These are phyloP conservation scores for Saturnispora serradocipensis DNA, from an alignment of 805 yeast genomes.

Conservation along the genomic window DNA sequence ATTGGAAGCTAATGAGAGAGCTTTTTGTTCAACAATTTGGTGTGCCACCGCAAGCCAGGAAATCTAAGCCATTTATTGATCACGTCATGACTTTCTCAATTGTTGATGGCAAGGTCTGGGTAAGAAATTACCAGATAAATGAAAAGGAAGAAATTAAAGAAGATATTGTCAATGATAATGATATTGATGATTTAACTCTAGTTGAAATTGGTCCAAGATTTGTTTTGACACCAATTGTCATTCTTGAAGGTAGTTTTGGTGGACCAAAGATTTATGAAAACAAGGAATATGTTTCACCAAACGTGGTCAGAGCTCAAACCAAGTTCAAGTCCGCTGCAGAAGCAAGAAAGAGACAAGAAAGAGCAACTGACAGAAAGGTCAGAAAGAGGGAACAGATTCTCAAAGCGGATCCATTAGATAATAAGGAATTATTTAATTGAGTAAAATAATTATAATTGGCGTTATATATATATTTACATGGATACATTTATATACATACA, in stretches of 20 bases:
- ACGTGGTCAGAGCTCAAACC: conserved; percentile 82
- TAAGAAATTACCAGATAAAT: conserved; percentile 85
- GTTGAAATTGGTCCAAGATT: conserved; percentile 96
- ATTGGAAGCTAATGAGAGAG: conserved; percentile 71
- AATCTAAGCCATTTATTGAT: conserved; percentile 88
- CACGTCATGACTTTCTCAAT: conserved; percentile 90
- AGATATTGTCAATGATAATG: conserved; percentile 14
- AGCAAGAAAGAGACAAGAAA: conserved; percentile 71
- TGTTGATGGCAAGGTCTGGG: conserved; percentile 92
- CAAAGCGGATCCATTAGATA: conserved; percentile 74
- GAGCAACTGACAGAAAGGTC: conserved; percentile 66
- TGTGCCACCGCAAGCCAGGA: conserved; percentile 90
- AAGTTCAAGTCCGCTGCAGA: conserved; percentile 72
- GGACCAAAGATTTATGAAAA: conserved; percentile 97
- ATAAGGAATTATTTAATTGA: conserved; percentile 61
- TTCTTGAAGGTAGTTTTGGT: conserved; percentile 93
- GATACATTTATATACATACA: neutral
- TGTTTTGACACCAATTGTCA: conserved; percentile 83
- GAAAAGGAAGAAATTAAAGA: conserved; percentile 45
- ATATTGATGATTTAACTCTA: conserved; percentile 55
- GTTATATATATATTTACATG: neutral
- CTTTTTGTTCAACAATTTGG: conserved; percentile 78
- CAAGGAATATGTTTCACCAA: conserved; percentile 94
- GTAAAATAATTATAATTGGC: conserved; percentile 3
- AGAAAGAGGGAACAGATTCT: conserved; percentile 67